Evolutionary conservation across 306 rosid genomes (phyloP).

Genomic region (Quercus dentata): DNA sequence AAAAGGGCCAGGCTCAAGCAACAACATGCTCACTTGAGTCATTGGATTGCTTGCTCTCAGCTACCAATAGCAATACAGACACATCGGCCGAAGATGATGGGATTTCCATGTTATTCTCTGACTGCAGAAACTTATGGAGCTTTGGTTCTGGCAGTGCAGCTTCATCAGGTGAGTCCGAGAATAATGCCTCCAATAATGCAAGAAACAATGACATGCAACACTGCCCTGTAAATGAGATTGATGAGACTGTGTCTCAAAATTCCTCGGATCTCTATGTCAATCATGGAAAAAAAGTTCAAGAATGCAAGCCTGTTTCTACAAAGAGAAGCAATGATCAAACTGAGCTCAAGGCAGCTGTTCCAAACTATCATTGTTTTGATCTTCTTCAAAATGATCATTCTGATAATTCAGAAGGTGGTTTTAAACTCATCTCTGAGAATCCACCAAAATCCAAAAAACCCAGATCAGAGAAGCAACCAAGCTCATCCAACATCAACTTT

Average conservation of each 20-base stretch:
- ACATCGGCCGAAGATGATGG: constrained; percentile 40
- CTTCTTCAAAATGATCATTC: constrained; percentile 31
- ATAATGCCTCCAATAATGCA: constrained; percentile 28
- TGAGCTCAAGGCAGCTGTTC: constrained; percentile 13
- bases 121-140: constrained; percentile 53
- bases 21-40: constrained; percentile 38
- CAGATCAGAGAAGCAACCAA: constrained; percentile 49
- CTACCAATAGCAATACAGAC: constrained; percentile 47
- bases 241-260: constrained; percentile 35
- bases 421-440: constrained; percentile 43
- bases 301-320: constrained; percentile 25
- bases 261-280: constrained; percentile 32
- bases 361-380: constrained; percentile 30
- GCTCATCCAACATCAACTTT: constrained; percentile 71
- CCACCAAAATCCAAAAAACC: constrained; percentile 55
- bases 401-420: constrained; percentile 38
- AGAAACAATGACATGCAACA: constrained; percentile 22
- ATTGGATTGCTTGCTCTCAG: constrained; percentile 53
- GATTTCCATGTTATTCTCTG: constrained; percentile 55
- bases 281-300: constrained; percentile 14
- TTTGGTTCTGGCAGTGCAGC: constrained; percentile 36
- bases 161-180: constrained; percentile 56
- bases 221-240: constrained; percentile 23
- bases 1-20: constrained; percentile 17
- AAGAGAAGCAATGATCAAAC: constrained; percentile 45